Evolutionary conservation across 2,329 filamentous ascomycete genomes (phyloP).

Genomic region (Aspergillus pseudoterreus): DNA sequence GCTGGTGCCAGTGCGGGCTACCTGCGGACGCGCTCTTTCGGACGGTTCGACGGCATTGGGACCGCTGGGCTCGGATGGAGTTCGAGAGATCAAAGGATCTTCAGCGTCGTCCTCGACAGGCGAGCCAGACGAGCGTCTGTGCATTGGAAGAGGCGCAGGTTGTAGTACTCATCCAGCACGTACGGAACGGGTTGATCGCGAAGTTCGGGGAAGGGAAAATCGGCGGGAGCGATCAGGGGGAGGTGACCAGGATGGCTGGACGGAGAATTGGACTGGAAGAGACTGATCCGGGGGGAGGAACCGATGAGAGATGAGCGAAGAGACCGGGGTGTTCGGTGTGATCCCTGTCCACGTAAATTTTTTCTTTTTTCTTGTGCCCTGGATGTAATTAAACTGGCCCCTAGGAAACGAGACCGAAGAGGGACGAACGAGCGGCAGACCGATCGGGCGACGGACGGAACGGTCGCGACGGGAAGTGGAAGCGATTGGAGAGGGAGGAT

Average conservation of each 20-base stretch:
- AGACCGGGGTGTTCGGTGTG: conserved; percentile 4
- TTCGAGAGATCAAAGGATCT: conserved; percentile 31
- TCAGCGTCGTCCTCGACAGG: conserved; percentile 41
- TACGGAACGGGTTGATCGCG: conserved; percentile 13
- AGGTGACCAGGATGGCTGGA: conserved; percentile 10
- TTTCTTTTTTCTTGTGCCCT: conserved; percentile 4
- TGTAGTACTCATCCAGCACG: conserved; percentile 35
- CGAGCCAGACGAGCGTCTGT: conserved; percentile 44
- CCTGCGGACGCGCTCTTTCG: conserved; percentile 33
- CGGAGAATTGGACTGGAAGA: background rate
- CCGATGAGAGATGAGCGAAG: background rate
- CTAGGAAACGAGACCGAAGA: conserved; percentile 9
- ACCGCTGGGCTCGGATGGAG: conserved; percentile 28
- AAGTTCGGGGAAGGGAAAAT: conserved; percentile 2
- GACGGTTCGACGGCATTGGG: conserved; percentile 25
- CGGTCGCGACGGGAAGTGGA: background rate
- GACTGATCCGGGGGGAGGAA: background rate
- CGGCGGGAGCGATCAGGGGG: conserved; percentile 13
- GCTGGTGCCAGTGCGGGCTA: conserved; percentile 34
- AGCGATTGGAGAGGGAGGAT: background rate
- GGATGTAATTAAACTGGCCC: conserved; percentile 6
- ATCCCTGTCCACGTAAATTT: conserved; percentile 1
- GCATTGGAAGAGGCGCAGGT: conserved; percentile 40
- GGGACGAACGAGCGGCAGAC: conserved; percentile 13
- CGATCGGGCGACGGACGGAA: conserved; percentile 1